These are phyloP conservation scores for Solanum infundibuliforme DNA, from an alignment of 257 asterid genomes.

Conservation along the genomic window DNA sequence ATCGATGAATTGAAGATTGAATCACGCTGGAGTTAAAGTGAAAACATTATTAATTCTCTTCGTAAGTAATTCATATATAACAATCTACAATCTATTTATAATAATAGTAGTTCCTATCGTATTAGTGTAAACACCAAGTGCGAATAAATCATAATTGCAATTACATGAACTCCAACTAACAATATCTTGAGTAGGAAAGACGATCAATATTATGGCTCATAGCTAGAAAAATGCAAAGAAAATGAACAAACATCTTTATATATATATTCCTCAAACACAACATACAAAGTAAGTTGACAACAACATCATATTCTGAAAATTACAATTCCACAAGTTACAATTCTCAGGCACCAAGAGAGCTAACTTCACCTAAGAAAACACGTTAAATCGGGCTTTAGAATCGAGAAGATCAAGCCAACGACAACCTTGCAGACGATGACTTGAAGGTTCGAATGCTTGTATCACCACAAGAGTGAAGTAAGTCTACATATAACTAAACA, in stretches of 20 bases:
- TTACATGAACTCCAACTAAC: not conserved
- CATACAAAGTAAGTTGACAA: constrained; percentile 4
- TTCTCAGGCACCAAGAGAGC: not conserved
- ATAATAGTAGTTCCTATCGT: not conserved
- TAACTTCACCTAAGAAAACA: not conserved
- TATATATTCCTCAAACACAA: constrained; percentile 4
- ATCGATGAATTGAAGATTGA: not conserved
- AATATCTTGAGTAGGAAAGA: not conserved
- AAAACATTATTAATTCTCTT: not conserved
- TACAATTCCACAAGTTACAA: not conserved
- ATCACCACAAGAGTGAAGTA: not conserved
- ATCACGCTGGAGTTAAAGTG: too few relatives aligned
- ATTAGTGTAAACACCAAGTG: not conserved
- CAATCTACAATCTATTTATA: too few relatives aligned
- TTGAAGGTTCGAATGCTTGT: not conserved
- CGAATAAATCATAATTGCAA: too few relatives aligned
- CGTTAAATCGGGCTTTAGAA: not conserved
- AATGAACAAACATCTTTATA: not conserved
- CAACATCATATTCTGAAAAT: constrained; percentile 4
- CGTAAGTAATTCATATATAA: too few relatives aligned
- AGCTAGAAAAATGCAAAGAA: not conserved
- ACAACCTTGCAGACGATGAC: not conserved
- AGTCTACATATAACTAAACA: constrained; percentile 10
- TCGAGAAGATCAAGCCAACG: not conserved
- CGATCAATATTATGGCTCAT: not conserved